A percentile compares a stretch with the other conserved stretches of the same genome.
These are phyloP conservation scores for Apiotrichum siamense DNA, from an alignment of 1,284 basidiomycete species.

Conservation along the genomic window DNA sequence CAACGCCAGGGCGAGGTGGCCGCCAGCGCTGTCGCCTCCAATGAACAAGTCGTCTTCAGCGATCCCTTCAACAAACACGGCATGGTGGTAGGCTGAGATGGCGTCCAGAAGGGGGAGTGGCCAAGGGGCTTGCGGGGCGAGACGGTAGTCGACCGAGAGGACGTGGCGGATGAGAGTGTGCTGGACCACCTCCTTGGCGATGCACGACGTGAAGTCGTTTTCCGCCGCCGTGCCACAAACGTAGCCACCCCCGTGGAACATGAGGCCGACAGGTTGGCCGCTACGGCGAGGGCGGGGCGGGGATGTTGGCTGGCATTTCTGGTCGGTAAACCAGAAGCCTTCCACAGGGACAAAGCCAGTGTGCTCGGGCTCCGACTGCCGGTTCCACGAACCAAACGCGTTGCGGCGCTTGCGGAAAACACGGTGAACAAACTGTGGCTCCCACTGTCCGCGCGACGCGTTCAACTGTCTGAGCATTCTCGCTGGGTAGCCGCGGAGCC, in stretches of 20 bases:
- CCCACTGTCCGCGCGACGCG: slow-evolving; percentile 29
- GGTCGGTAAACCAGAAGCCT: slow-evolving; percentile 39
- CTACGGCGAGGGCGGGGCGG: slow-evolving; percentile 10
- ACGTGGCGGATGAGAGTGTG: slow-evolving; percentile 40
- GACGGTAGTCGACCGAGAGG: slow-evolving; percentile 38
- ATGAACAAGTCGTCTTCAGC: slow-evolving; percentile 57
- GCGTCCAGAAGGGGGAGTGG: slow-evolving; percentile 61
- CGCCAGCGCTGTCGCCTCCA: slow-evolving; percentile 65
- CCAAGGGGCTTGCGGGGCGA: slow-evolving; percentile 49
- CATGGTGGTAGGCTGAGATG: slow-evolving; percentile 58
- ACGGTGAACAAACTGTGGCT: slow-evolving; percentile 29
- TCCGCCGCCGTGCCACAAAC: slow-evolving; percentile 40
- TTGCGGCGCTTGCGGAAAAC: slow-evolving; percentile 14
- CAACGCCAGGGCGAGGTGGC: slow-evolving; percentile 58
- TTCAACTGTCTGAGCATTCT: slow-evolving; percentile 22
- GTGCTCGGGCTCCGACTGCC: slow-evolving; percentile 13
- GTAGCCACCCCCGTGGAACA: slow-evolving; percentile 44
- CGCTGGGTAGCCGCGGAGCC: slow-evolving; percentile 33
- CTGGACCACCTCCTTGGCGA: slow-evolving; percentile 31
- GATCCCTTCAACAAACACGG: slow-evolving; percentile 53
- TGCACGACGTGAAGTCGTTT: slow-evolving; percentile 33
- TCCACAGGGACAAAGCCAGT: slow-evolving; percentile 32
- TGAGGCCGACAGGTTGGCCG: slow-evolving; percentile 34
- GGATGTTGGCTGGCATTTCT: slow-evolving; percentile 20
- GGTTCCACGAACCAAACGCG: no score